Evolutionary conservation across 176 grass and related monocot species (phyloP).

Genomic region (Musa schizocarpa): DNA sequence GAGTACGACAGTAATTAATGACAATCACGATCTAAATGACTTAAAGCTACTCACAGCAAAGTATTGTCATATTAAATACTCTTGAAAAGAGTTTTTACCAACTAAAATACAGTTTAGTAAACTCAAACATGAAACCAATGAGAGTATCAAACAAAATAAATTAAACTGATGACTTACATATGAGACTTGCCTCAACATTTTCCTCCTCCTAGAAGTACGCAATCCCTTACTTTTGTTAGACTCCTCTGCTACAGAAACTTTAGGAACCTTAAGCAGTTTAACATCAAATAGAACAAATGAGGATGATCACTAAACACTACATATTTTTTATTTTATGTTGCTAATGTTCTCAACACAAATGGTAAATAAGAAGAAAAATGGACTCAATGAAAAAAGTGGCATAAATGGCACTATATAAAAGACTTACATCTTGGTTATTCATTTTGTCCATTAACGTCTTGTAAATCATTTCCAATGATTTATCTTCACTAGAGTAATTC

Average conservation of each 20-base stretch:
- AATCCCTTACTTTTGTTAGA: not conserved
- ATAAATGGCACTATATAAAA: not conserved
- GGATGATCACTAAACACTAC: not conserved
- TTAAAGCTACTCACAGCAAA: not conserved
- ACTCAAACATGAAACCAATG: not conserved
- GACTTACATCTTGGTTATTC: slow-evolving; percentile 5
- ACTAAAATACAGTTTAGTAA: not conserved
- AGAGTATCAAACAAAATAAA: not conserved
- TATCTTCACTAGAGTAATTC: not conserved
- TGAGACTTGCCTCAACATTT: not conserved
- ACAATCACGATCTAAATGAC: not conserved
- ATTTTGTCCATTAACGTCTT: not conserved
- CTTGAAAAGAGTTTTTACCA: not conserved
- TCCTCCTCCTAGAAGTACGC: not conserved
- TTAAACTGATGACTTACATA: not conserved
- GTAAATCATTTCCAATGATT: not conserved
- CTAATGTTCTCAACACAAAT: not conserved
- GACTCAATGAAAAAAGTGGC: not conserved
- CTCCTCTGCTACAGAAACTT: not conserved
- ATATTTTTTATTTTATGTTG: not conserved
- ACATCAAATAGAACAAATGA: not conserved
- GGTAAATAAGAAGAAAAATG: not conserved
- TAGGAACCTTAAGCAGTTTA: not conserved
- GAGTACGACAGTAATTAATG: no score
- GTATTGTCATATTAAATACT: not conserved